These are phyloP conservation scores for Cladosporium sp. DNA, from an alignment of 2,329 filamentous ascomycete species.

Conservation along the genomic window DNA sequence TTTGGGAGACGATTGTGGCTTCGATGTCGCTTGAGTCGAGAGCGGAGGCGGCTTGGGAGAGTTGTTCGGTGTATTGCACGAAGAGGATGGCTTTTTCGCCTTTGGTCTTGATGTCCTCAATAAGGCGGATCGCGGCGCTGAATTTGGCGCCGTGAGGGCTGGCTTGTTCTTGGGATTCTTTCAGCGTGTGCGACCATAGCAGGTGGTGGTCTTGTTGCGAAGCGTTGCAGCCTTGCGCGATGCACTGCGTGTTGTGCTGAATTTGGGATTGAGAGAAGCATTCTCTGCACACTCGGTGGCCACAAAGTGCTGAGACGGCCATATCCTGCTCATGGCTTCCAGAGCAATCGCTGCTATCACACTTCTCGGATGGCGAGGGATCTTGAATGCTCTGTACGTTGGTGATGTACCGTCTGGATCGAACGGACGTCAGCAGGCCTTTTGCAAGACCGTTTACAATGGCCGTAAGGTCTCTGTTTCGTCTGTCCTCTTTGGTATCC, in stretches of 20 bases:
- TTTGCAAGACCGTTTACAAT: slow-evolving; percentile 18
- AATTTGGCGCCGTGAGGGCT: slow-evolving; percentile 44
- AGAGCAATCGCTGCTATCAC: not conserved
- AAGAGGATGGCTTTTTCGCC: slow-evolving; percentile 55
- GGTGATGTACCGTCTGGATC: slow-evolving; percentile 23
- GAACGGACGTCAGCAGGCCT: slow-evolving; percentile 18
- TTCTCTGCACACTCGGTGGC: slow-evolving; percentile 46
- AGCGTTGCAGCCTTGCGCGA: slow-evolving; percentile 38
- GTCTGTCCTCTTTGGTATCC: not conserved
- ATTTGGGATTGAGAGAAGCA: slow-evolving; percentile 32
- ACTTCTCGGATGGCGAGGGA: not conserved
- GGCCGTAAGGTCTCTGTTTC: not conserved
- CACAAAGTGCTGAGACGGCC: slow-evolving; percentile 47
- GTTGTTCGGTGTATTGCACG: slow-evolving; percentile 48
- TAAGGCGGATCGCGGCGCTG: slow-evolving; percentile 41
- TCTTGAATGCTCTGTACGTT: slow-evolving; percentile 17
- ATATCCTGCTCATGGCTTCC: not conserved
- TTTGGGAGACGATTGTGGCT: slow-evolving; percentile 35
- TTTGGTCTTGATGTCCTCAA: slow-evolving; percentile 34
- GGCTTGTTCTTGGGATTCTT: slow-evolving; percentile 19
- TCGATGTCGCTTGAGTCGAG: slow-evolving; percentile 30
- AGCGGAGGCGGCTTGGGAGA: slow-evolving; percentile 35
- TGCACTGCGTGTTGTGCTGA: slow-evolving; percentile 34
- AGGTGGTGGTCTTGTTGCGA: slow-evolving; percentile 38
- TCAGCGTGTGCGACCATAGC: slow-evolving; percentile 36